Percentiles rank a stretch among this genome's conserved stretches.
Evolutionary conservation across 306 rosid genomes (phyloP).

Genomic region (Sechiopsis laciniata): DNA sequence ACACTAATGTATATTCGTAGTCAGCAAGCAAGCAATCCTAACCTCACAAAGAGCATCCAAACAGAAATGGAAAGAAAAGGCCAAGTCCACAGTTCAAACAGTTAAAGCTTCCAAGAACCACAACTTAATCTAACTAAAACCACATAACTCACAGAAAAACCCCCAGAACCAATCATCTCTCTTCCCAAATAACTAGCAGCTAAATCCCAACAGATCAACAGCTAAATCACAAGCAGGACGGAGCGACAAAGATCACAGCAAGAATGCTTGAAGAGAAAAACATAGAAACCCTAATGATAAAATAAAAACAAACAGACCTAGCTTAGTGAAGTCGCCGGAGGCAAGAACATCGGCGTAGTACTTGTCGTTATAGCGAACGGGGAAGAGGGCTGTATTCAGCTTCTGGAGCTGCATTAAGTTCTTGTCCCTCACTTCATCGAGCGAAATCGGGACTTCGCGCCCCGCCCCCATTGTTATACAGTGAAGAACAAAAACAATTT

Average conservation of each 20-base stretch:
- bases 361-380: conserved; percentile 74
- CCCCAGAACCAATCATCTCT: no score
- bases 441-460: conserved; percentile 66
- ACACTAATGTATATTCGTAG: neutral
- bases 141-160: no score
- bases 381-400: conserved; percentile 78
- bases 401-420: conserved; percentile 88
- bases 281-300: neutral
- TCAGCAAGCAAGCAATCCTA: neutral
- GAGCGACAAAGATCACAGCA: neutral
- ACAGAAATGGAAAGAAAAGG: neutral
- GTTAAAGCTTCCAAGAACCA: neutral
- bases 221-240: neutral
- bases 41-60: conserved; percentile 1
- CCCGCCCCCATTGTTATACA: conserved; percentile 52
- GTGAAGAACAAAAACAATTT: neutral
- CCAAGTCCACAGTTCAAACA: conserved; percentile 6
- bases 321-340: conserved; percentile 70
- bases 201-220: neutral
- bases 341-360: conserved; percentile 77
- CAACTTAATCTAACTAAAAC: neutral
- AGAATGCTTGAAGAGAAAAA: neutral
- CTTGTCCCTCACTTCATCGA: conserved; percentile 80
- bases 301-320: conserved; percentile 41
- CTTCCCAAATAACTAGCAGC: neutral